phyloP scores from a whole-genome alignment of 2,329 filamentous ascomycete species.

The Chaetomiaceae sp. region DNA sequence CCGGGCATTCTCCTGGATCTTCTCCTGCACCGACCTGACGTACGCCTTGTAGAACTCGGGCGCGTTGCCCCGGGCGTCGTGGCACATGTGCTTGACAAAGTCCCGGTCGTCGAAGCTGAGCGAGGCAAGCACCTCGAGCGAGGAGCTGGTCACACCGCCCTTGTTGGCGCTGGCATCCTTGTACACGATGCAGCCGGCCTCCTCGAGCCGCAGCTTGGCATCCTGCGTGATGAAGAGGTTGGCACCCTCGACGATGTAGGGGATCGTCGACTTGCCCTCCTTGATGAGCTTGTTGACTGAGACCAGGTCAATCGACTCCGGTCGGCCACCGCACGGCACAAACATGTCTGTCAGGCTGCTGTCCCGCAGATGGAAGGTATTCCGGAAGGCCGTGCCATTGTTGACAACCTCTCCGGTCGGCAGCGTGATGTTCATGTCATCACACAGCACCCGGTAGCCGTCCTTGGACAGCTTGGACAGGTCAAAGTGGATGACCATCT shows the following conservation, averaged over 20 bases:
- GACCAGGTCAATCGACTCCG: slow-evolving; percentile 91
- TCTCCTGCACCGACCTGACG: slow-evolving; percentile 84
- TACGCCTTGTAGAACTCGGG: slow-evolving; percentile 92
- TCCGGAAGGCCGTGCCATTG: slow-evolving; percentile 94
- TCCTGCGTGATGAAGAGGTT: slow-evolving; percentile 99
- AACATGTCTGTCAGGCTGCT: slow-evolving; percentile 77
- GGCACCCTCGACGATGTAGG: slow-evolving; percentile 95
- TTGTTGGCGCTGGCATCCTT: slow-evolving; percentile 99
- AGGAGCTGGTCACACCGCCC: slow-evolving; percentile 95
- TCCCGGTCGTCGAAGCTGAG: slow-evolving; percentile 87
- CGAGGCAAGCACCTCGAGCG: slow-evolving; percentile 89
- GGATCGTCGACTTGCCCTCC: slow-evolving; percentile 79
- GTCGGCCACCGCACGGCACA: slow-evolving; percentile 92
- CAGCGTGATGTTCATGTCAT: slow-evolving; percentile 83
- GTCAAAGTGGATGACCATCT: slow-evolving; percentile 89
- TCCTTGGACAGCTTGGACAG: slow-evolving; percentile 75
- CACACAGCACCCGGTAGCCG: slow-evolving; percentile 87
- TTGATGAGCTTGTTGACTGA: slow-evolving; percentile 83
- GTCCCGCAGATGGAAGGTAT: slow-evolving; percentile 88
- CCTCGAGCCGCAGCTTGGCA: slow-evolving; percentile 89
- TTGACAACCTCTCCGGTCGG: slow-evolving; percentile 80
- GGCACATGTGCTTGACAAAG: slow-evolving; percentile 93
- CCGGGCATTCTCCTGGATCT: slow-evolving; percentile 83
- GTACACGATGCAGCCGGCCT: slow-evolving; percentile 91
- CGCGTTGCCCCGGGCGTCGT: slow-evolving; percentile 63